Evolutionary conservation across 1,139 yeast genomes (phyloP), one percentile per base, ranked within the genome.

Genomic region (Nematodospora anomalae): DNA sequence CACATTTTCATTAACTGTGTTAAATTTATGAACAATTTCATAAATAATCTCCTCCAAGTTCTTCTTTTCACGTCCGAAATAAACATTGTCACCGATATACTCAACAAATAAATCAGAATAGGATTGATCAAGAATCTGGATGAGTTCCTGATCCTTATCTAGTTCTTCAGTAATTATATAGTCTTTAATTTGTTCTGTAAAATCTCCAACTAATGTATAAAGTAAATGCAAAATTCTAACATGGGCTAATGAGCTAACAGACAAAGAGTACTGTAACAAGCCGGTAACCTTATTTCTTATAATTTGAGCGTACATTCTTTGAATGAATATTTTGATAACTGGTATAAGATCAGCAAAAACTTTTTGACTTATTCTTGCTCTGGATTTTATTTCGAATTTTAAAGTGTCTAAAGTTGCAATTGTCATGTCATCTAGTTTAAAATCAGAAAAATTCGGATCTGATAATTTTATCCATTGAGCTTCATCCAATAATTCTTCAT

Each of bases 231-330:
- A 62, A 1, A 84, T 73, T 50, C 97, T 74, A 6, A 89, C 80
- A 55, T 85, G 90, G 0, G 96, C 89, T 40, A 92, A 63, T 2
- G 79, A 69, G 16, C 88, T 78, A 6, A 77, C 67, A 1, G 83
- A 71, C 38, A 79, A 74, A 0, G 96, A 84, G 40, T 74, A 75
- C 38, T 74, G 79, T 30, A 90, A 62, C 29, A 85, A 64, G 2
- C 76, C 64, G 42, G 81, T 81, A 13, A 88, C 71, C 47, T 83
- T 79, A 21, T 80, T 78, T 47, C 82, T 87, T 26, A 90, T 64
- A 49, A 80, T 74, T 53, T 86, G 95, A 0, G 86, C 92, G 59
- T 83, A 87, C 6, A 86, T 71, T 50, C 95, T 74, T 53, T 85
- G 88, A 26, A 87, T 66, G 50, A 90, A 83, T 7, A 83, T 74